phyloP scores from a whole-genome alignment of 2,329 filamentous ascomycete species.

The Lecanoromycetidae sp. region DNA sequence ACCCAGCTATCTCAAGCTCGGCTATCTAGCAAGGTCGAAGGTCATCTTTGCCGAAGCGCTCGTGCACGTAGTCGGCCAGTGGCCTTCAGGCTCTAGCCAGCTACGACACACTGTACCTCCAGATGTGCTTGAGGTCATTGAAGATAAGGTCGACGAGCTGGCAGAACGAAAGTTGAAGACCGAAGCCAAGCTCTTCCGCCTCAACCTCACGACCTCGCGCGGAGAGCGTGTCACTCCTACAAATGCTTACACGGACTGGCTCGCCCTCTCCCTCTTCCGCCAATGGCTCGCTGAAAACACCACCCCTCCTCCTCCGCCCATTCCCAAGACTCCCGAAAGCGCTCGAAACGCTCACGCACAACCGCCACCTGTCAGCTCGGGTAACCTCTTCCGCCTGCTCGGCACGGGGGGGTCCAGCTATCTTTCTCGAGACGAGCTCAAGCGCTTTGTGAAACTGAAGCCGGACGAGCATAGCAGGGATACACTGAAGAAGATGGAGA shows the following conservation, averaged over 20 bases:
- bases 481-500: conserved; percentile 74
- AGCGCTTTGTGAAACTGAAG: conserved; percentile 73
- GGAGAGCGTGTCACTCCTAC: conserved; percentile 72
- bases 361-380: conserved; percentile 40
- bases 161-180: conserved; percentile 69
- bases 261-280: conserved; percentile 73
- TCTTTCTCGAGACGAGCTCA: conserved; percentile 75
- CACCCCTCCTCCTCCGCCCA: conserved; percentile 51
- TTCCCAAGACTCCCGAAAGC: conserved; percentile 27
- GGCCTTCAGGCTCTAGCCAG: conserved; percentile 69
- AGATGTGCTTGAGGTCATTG: conserved; percentile 71
- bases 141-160: conserved; percentile 88
- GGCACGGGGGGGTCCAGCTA: conserved; percentile 55
- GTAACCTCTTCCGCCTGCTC: conserved; percentile 65
- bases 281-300: conserved; percentile 92
- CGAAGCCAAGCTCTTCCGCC: conserved; percentile 69
- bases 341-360: conserved; percentile 12
- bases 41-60: conserved; percentile 79
- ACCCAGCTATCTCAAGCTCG: conserved; percentile 79
- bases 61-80: conserved; percentile 88
- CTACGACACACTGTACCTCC: conserved; percentile 61
- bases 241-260: conserved; percentile 79
- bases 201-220: conserved; percentile 63
- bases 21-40: conserved; percentile 70
- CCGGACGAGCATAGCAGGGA: conserved; percentile 76